Base-by-base conservation (phyloP, 257 asterid genomes). In the Penstemon newberryi region DNA sequence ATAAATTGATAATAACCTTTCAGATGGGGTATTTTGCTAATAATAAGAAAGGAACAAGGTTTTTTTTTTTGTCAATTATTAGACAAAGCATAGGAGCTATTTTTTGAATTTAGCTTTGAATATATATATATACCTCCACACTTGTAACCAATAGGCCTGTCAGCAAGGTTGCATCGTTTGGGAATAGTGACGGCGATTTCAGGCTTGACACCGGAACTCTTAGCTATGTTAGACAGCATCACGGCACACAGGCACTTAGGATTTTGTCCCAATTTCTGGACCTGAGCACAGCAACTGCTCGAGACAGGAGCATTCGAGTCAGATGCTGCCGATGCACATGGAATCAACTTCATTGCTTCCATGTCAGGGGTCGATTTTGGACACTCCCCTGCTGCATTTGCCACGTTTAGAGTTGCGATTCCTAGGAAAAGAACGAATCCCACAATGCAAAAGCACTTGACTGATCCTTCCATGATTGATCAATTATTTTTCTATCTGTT, bases 141-240 rank as follows among this genome's bases (percentile, higher is more conserved):
- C 70, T 91, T 89, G 80, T 78, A 84, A 39, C 97, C 96, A 0
- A 89, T 54, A 0, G 93, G 96, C 77, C 96, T 89, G 62, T 85
- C 79, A 45, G 75, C 83, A 15, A 89, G 59, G 79, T 89, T 81
- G 78, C 93, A 91, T 5, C 97, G 83, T 47, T 87, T 85, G 64
- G 95, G 92, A 36, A 87, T 87, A 41, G 90, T 78, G 2, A 91
- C 12, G 19, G 98, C 89, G 6, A 84, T 56, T 55, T 81, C 81
- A 5, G 88, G 85, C 5, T 89, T 80, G 7, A 82, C 80, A 0
- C 92, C 86, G 0, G 89, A 75, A 33, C 3, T 76, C 77, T 86
- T 91, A 12, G 91, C 97, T 39, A 77, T 79, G 8, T 85, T 66
- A 2, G 96, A 91, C 5, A 88, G 86, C 90, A 89, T 72, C 8